Conservation (phyloP, 2,329 filamentous ascomycete species). For the Pseudogymnoascus sp. region DNA sequence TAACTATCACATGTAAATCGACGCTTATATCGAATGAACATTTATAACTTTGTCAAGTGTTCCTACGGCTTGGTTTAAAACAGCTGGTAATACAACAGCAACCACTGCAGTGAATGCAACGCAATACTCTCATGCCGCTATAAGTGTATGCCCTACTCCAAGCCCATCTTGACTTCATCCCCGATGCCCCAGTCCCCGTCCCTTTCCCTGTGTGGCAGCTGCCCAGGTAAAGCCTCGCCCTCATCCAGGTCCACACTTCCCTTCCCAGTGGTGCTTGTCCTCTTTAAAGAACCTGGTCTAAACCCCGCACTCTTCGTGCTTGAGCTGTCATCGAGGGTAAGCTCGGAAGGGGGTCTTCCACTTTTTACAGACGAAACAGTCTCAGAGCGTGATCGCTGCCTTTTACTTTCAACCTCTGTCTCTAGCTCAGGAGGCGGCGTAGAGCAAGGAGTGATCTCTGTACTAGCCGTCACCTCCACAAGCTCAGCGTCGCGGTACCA, state of each 20-base stretch:
- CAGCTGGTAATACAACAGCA: conserved; percentile 5
- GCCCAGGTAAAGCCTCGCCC: conserved; percentile 41
- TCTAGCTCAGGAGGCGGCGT: conserved; percentile 22
- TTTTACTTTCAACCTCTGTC: neutral
- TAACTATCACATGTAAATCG: neutral
- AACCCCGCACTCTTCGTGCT: conserved; percentile 14
- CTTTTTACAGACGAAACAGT: neutral
- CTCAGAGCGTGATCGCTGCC: neutral
- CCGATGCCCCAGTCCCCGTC: conserved; percentile 67
- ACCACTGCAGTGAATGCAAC: conserved; percentile 15
- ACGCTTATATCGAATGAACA: neutral
- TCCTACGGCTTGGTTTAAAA: neutral
- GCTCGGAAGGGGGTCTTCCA: neutral
- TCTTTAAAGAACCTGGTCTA: conserved; percentile 16
- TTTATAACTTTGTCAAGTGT: neutral
- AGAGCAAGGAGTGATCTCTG: conserved; percentile 35
- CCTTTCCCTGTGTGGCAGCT: conserved; percentile 45
- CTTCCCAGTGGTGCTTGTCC: conserved; percentile 11
- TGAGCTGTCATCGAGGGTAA: conserved; percentile 8
- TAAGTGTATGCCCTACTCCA: conserved; percentile 45
- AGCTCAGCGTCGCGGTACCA: conserved; percentile 97
- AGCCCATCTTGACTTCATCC: conserved; percentile 74
- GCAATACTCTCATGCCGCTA: neutral
- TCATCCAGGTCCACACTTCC: conserved; percentile 18
- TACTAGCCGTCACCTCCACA: conserved; percentile 55